Evolutionary conservation across 257 asterid genomes (phyloP), one percentile per base, ranked within the genome.

Genomic region (Solanum chaucha): DNA sequence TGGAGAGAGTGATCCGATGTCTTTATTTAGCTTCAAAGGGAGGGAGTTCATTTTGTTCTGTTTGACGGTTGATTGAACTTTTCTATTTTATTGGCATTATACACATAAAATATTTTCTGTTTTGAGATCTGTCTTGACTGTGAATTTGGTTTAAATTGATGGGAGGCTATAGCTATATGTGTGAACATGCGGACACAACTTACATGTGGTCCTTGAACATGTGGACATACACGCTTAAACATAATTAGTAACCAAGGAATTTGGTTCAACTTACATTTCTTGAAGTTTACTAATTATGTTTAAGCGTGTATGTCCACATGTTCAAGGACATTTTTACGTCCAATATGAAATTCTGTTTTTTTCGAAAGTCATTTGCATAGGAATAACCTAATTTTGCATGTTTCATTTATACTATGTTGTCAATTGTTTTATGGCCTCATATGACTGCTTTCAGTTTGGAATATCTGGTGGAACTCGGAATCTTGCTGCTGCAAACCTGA

Each of bases 401-500:
- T 44, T 15, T 46, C n/a, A 15, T 46, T 80, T 44, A 5, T 44
- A 44, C 8, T 24, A 46, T 46, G 67, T 80, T 80, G 64, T 15
- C 85, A 46, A 28, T 80, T 80, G 67, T 46, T 46, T 46, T 87
- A 44, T 85, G 36, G 46, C 35, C 48, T 70, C 38, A 68, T 74
- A 82, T 65, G 86, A 75, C 86, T 91, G 87, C 84, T 92, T 90
- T 86, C 98, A 96, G 99, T 92, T 80, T 88, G 98, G 95, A 89
- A 90, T 96, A 59, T 86, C 96, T 86, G 95, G 94, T 80, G 94
- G 93, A 91, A 93, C 87, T 83, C 93, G 99, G 88, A 88, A 90
- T 88, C 94, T 96, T 82, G 91, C 98, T 88, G 81, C 98, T 86
- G 97, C 93, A 86, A 96, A 88, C 85, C 91, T 94, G 88, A 92